Percentiles rank a stretch among this genome's conserved stretches.
phyloP scores from a whole-genome alignment of 768 basidiomycete genomes.

The Lentinula detonsa region DNA sequence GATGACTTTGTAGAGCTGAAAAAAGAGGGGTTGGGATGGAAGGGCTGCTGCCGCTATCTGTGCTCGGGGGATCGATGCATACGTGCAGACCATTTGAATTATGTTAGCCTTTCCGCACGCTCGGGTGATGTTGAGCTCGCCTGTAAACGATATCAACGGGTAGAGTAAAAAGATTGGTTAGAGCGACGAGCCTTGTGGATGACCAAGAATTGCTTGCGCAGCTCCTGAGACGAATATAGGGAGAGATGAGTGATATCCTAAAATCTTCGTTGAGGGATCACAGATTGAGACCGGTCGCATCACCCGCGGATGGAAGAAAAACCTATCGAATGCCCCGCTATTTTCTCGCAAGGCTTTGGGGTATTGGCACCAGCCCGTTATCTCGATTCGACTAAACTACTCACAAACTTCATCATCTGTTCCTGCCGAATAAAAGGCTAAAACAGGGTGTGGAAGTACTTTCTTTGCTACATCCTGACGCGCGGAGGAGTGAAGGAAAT shows the following conservation, averaged over 20 bases:
- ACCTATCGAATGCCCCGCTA: constrained; percentile 65
- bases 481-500: not conserved
- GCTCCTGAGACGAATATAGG: constrained; percentile 84
- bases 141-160: constrained; percentile 22
- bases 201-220: constrained; percentile 80
- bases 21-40: constrained; percentile 61
- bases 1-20: constrained; percentile 82
- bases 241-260: constrained; percentile 66
- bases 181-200: constrained; percentile 42
- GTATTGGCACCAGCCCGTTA: no score
- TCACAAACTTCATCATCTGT: constrained; percentile 80
- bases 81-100: constrained; percentile 82
- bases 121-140: constrained; percentile 77
- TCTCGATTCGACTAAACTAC: constrained; percentile 14
- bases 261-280: constrained; percentile 67
- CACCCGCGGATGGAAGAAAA: constrained; percentile 85
- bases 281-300: constrained; percentile 59
- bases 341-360: constrained; percentile 58
- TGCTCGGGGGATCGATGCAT: constrained; percentile 62
- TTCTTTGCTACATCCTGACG: constrained; percentile 65
- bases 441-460: constrained; percentile 66
- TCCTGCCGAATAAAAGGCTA: constrained; percentile 82
- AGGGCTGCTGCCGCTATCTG: constrained; percentile 54
- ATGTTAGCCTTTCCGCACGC: constrained; percentile 62
- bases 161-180: not conserved